A percentile compares a stretch with the other conserved stretches of the same genome.
These are phyloP conservation scores for Stephania japonica DNA, from an alignment of 164 flowering plant species.

Conservation along the genomic window DNA sequence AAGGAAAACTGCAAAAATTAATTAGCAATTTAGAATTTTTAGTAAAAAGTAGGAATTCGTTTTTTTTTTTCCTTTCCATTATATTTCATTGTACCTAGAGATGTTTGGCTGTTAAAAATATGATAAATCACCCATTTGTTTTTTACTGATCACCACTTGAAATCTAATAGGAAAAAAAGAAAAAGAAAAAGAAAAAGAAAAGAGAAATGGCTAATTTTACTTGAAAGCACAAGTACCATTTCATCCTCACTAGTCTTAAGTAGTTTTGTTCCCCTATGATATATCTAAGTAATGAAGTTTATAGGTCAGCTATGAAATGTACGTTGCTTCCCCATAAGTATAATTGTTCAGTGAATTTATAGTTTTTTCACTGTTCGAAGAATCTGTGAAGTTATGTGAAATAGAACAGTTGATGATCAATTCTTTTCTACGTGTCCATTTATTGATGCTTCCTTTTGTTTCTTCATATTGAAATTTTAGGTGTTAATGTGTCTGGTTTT, in stretches of 20 bases:
- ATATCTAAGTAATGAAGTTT: too few relatives aligned
- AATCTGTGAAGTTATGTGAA: not conserved
- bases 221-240: not conserved
- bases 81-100: not conserved
- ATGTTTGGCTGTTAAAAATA: not conserved
- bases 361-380: not conserved
- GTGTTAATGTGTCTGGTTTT: conserved; percentile 47
- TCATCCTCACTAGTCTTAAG: not conserved
- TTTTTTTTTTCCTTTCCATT: not conserved
- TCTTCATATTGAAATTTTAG: conserved; percentile 33
- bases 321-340: too few relatives aligned
- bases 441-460: conserved; percentile 19
- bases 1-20: too few relatives aligned
- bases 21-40: not conserved
- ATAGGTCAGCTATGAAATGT: too few relatives aligned
- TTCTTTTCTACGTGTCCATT: not conserved
- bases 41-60: not conserved
- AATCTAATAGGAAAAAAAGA: too few relatives aligned
- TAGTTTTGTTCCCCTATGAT: too few relatives aligned
- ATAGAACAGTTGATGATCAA: not conserved
- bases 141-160: not conserved
- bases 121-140: not conserved
- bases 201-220: not conserved
- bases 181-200: too few relatives aligned
- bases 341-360: too few relatives aligned